A percentile compares a stretch with the other conserved stretches of the same genome.
Evolutionary conservation across 2,329 filamentous ascomycete species (phyloP).

Genomic region (Aulographum hederae): DNA sequence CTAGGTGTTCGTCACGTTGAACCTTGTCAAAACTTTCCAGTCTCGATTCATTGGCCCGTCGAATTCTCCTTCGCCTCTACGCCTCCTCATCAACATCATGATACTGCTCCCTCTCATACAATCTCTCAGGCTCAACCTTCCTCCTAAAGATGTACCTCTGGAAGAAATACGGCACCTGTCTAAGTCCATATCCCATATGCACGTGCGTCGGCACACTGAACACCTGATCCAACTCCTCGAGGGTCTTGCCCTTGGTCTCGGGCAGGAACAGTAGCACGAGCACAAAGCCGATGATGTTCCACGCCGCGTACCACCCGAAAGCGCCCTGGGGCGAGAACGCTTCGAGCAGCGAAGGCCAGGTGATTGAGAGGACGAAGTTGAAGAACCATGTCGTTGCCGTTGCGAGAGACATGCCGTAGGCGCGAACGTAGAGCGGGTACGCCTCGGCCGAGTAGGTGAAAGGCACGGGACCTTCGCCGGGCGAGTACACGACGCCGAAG

Average conservation of each 20-base stretch:
- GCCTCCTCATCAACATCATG: no score
- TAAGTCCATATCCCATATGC: conserved; percentile 11
- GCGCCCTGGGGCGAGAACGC: conserved; percentile 32
- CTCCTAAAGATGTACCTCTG: conserved; percentile 14
- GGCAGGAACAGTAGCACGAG: conserved; percentile 31
- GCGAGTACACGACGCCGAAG: conserved; percentile 33
- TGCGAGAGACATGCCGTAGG: conserved; percentile 22
- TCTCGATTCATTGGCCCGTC: no score
- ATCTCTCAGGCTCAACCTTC: no score
- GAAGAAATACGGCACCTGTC: conserved; percentile 19
- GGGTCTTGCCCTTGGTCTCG: conserved; percentile 49
- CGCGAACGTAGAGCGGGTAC: conserved; percentile 26
- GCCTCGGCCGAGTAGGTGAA: conserved; percentile 25
- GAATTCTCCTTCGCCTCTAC: no score
- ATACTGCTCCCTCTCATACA: no score
- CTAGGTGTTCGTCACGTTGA: no score
- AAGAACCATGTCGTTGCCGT: conserved; percentile 40
- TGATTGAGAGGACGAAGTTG: conserved; percentile 34
- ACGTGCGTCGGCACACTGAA: conserved; percentile 30
- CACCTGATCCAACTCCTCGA: conserved; percentile 53
- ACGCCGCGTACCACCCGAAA: conserved; percentile 37
- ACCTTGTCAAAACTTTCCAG: no score
- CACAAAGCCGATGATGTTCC: conserved; percentile 35
- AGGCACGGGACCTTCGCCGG: conserved; percentile 22
- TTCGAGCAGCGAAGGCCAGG: conserved; percentile 31